These are phyloP conservation scores for Xerocomus nothofagi DNA, from an alignment of 1,284 basidiomycete species.

Conservation along the genomic window DNA sequence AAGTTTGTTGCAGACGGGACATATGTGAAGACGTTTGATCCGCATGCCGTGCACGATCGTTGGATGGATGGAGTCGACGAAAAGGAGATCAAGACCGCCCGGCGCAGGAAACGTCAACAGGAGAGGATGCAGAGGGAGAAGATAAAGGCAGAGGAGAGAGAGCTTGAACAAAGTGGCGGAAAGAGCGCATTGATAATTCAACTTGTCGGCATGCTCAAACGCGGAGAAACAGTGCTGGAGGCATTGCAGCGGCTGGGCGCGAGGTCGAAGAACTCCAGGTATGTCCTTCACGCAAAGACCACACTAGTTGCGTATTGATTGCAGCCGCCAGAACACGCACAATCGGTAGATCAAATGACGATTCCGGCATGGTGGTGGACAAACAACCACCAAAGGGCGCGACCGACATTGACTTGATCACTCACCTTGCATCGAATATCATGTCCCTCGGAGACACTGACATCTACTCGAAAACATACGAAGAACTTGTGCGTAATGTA, in stretches of 20 bases:
- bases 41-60: slow-evolving; percentile 87
- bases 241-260: slow-evolving; percentile 85
- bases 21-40: slow-evolving; percentile 86
- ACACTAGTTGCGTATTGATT: slow-evolving; percentile 1
- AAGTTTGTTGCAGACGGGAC: slow-evolving; percentile 93
- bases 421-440: slow-evolving; percentile 78
- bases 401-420: slow-evolving; percentile 72
- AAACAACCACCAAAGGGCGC: slow-evolving; percentile 39
- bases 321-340: slow-evolving; percentile 26
- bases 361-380: slow-evolving; percentile 49
- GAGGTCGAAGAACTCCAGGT: slow-evolving; percentile 59
- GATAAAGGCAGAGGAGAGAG: slow-evolving; percentile 71
- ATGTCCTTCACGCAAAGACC: slow-evolving; percentile 19
- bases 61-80: slow-evolving; percentile 95
- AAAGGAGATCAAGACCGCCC: slow-evolving; percentile 82
- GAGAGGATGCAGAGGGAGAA: slow-evolving; percentile 71
- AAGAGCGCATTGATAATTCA: slow-evolving; percentile 68
- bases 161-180: slow-evolving; percentile 63
- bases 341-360: slow-evolving; percentile 39
- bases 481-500: slow-evolving; percentile 75
- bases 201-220: slow-evolving; percentile 73
- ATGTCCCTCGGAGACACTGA: slow-evolving; percentile 83
- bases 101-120: slow-evolving; percentile 64
- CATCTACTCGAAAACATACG: slow-evolving; percentile 81
- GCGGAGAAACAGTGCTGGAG: slow-evolving; percentile 89